Evolutionary conservation across 768 basidiomycete species (phyloP).

Genomic region (Fomitopsis pulvina): DNA sequence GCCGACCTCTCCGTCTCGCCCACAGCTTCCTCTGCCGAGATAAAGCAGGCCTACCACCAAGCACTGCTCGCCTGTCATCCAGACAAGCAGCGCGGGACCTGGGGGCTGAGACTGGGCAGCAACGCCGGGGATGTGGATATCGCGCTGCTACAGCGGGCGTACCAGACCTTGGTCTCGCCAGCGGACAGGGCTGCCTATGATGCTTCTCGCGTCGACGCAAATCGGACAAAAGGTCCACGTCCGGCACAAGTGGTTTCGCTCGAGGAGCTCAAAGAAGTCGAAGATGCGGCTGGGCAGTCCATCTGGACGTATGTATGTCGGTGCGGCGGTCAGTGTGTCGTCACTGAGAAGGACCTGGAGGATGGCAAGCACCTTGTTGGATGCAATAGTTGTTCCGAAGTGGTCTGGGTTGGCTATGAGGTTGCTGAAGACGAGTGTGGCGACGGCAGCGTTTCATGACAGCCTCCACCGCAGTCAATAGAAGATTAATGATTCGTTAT

Average conservation of each 20-base stretch:
- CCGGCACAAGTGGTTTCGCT: slow-evolving; percentile 77
- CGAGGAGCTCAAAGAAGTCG: slow-evolving; percentile 51
- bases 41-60: slow-evolving; percentile 68
- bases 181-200: slow-evolving; percentile 49
- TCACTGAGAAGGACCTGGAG: slow-evolving; percentile 57
- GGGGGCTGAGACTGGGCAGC: neutral
- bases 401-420: slow-evolving; percentile 83
- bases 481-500: too few relatives aligned
- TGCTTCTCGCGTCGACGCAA: slow-evolving; percentile 7
- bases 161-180: slow-evolving; percentile 48
- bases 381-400: slow-evolving; percentile 75
- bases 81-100: slow-evolving; percentile 34
- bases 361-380: slow-evolving; percentile 63
- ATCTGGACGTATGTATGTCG: slow-evolving; percentile 61
- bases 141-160: slow-evolving; percentile 61
- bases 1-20: slow-evolving; percentile 44
- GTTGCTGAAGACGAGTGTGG: slow-evolving; percentile 17
- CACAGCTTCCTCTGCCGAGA: slow-evolving; percentile 43
- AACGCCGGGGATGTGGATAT: slow-evolving; percentile 34
- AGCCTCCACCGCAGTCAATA: too few relatives aligned
- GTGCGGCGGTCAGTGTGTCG: slow-evolving; percentile 62
- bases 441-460: too few relatives aligned
- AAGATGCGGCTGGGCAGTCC: slow-evolving; percentile 26
- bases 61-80: slow-evolving; percentile 62
- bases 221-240: slow-evolving; percentile 36